These are phyloP conservation scores for Lycium ferocissimum DNA, from an alignment of 257 asterid species.

Conservation along the genomic window DNA sequence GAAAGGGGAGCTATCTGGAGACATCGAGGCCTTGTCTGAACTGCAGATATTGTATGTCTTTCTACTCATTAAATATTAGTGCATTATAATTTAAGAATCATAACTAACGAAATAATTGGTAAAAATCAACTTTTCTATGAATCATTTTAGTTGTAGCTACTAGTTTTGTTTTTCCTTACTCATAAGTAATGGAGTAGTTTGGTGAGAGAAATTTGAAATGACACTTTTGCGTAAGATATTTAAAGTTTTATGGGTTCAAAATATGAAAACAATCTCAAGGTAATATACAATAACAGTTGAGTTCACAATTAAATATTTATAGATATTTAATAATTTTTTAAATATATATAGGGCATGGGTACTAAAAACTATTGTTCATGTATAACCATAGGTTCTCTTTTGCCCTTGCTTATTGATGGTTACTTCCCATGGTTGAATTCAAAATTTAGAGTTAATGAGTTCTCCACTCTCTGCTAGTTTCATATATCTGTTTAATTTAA, in stretches of 20 bases:
- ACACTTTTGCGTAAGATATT: too few relatives aligned
- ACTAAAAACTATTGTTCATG: too few relatives aligned
- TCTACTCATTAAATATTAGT: not conserved
- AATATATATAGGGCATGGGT: too few relatives aligned
- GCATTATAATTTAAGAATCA: not conserved
- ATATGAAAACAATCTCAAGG: too few relatives aligned
- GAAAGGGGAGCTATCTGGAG: slow-evolving; percentile 28
- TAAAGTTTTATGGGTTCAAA: too few relatives aligned
- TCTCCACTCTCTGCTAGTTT: too few relatives aligned
- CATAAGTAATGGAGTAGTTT: not conserved
- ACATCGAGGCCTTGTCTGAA: slow-evolving; percentile 26
- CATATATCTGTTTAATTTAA: too few relatives aligned
- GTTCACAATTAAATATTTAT: too few relatives aligned
- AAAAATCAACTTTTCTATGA: not conserved
- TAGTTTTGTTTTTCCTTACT: not conserved
- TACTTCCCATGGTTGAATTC: not conserved
- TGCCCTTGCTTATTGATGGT: not conserved
- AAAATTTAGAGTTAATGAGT: too few relatives aligned
- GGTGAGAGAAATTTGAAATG: not conserved
- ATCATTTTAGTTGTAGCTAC: not conserved
- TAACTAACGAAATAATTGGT: not conserved
- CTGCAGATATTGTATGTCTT: slow-evolving; percentile 28
- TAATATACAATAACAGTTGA: too few relatives aligned
- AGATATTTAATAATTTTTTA: too few relatives aligned
- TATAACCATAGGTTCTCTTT: too few relatives aligned